Conservation (phyloP, 371 early-diverging fungal genomes). For the Syncephalastrum sp. region DNA sequence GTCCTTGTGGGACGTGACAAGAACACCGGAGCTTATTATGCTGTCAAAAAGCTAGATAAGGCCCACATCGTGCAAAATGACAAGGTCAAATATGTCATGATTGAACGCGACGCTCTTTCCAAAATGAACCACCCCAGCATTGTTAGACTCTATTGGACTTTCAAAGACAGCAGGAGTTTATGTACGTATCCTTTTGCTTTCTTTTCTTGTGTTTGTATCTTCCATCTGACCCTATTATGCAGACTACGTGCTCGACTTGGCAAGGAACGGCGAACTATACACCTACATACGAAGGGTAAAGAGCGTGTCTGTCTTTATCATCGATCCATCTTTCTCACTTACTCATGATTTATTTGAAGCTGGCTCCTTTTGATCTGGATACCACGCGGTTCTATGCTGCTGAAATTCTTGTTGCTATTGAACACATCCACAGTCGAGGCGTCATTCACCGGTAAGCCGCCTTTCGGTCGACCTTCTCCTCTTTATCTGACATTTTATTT, state of each 20-base stretch:
- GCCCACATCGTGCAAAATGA: slow-evolving; percentile 89
- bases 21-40: slow-evolving; percentile 69
- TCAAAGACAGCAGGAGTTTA: slow-evolving; percentile 87
- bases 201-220: background rate
- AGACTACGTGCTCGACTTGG: slow-evolving; percentile 90
- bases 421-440: slow-evolving; percentile 78
- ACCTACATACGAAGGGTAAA: slow-evolving; percentile 67
- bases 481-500: background rate
- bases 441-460: slow-evolving; percentile 72
- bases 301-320: background rate
- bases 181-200: slow-evolving; percentile 48
- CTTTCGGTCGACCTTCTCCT: background rate
- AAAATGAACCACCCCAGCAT: slow-evolving; percentile 86
- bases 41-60: slow-evolving; percentile 94
- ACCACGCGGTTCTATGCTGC: slow-evolving; percentile 81
- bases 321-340: background rate
- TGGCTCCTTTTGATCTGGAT: slow-evolving; percentile 70
- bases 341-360: slow-evolving; percentile 25
- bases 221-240: slow-evolving; percentile 4
- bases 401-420: slow-evolving; percentile 85
- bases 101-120: slow-evolving; percentile 89
- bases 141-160: slow-evolving; percentile 90
- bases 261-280: slow-evolving; percentile 89
- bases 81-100: slow-evolving; percentile 93
- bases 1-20: slow-evolving; percentile 73